A percentile compares a stretch with the other conserved stretches of the same genome.
phyloP scores from a whole-genome alignment of 2,329 filamentous ascomycete species.

The Alternaria burnsii region DNA sequence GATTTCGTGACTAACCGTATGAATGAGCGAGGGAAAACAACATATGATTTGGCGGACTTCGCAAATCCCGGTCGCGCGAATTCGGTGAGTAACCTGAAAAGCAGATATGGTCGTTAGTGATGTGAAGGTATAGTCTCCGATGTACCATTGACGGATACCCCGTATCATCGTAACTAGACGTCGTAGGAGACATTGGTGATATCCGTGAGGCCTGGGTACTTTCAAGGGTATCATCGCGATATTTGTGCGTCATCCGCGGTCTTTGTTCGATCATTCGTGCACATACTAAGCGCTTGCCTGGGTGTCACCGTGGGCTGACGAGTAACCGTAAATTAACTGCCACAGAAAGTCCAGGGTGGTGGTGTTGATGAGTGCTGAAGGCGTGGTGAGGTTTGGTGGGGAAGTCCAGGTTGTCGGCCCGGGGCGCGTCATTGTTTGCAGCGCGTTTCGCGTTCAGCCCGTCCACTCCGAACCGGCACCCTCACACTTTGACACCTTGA shows the following conservation, averaged over 20 bases:
- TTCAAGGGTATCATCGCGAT: not conserved
- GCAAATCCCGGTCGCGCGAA: not conserved
- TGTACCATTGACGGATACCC: not conserved
- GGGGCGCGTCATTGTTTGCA: not conserved
- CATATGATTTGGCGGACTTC: not conserved
- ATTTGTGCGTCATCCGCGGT: not conserved
- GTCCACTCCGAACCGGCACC: not conserved
- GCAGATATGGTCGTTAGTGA: not conserved
- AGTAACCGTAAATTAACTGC: not conserved
- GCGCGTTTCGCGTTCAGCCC: not conserved
- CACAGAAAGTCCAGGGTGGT: not conserved
- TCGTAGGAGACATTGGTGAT: not conserved
- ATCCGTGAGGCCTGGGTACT: not conserved
- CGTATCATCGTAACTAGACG: not conserved
- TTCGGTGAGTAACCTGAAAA: not conserved
- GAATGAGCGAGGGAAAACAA: not conserved
- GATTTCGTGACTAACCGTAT: not conserved
- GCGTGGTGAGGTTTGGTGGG: not conserved
- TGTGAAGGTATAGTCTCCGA: not conserved
- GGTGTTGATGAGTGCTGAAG: not conserved
- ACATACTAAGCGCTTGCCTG: not conserved
- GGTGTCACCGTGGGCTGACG: not conserved
- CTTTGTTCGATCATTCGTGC: not conserved
- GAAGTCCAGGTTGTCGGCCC: not conserved
- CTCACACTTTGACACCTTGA: constrained; percentile 28